Percentiles rank a stretch among this genome's conserved stretches.
Conservation (phyloP, 768 basidiomycete genomes). For the Tylopilus rubrobrunneus region DNA sequence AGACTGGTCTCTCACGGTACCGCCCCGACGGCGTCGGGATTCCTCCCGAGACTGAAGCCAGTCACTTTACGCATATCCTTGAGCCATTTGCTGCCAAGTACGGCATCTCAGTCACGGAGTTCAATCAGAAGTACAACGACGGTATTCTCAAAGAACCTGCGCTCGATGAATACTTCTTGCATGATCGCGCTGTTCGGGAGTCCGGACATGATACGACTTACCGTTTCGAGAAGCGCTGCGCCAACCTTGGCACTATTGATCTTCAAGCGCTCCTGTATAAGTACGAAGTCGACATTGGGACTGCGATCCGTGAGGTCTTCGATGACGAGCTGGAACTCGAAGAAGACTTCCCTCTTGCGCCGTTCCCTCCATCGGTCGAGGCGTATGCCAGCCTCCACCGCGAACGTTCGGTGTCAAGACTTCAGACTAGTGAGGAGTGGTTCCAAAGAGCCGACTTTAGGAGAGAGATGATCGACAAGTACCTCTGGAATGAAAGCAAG, state of each 20-base stretch:
- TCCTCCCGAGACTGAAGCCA: slow-evolving; percentile 97
- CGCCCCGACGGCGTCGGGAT: slow-evolving; percentile 93
- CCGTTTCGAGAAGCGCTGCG: slow-evolving; percentile 95
- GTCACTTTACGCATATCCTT: slow-evolving; percentile 96
- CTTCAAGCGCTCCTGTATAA: slow-evolving; percentile 95
- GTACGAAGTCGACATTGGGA: slow-evolving; percentile 98
- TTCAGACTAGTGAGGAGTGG: slow-evolving; percentile 87
- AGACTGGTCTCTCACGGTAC: slow-evolving; percentile 91
- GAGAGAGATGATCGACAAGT: slow-evolving; percentile 81
- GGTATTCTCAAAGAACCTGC: slow-evolving; percentile 77
- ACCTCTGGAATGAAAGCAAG: slow-evolving; percentile 97
- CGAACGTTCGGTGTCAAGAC: slow-evolving; percentile 53
- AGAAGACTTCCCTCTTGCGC: slow-evolving; percentile 86
- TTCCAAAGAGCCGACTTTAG: slow-evolving; percentile 84
- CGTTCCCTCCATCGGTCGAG: slow-evolving; percentile 83
- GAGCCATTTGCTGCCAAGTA: slow-evolving; percentile 93
- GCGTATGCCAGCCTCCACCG: slow-evolving; percentile 60
- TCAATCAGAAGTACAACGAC: slow-evolving; percentile 93
- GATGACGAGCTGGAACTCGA: slow-evolving; percentile 89
- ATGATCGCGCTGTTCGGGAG: slow-evolving; percentile 95
- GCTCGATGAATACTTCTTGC: slow-evolving; percentile 96
- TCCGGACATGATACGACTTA: slow-evolving; percentile 97
- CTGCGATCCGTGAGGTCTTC: slow-evolving; percentile 93
- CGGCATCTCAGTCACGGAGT: slow-evolving; percentile 91
- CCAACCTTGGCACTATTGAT: slow-evolving; percentile 95